Evolutionary conservation across 2,329 filamentous ascomycete species (phyloP).

Genomic region (Aschersonia sp.): DNA sequence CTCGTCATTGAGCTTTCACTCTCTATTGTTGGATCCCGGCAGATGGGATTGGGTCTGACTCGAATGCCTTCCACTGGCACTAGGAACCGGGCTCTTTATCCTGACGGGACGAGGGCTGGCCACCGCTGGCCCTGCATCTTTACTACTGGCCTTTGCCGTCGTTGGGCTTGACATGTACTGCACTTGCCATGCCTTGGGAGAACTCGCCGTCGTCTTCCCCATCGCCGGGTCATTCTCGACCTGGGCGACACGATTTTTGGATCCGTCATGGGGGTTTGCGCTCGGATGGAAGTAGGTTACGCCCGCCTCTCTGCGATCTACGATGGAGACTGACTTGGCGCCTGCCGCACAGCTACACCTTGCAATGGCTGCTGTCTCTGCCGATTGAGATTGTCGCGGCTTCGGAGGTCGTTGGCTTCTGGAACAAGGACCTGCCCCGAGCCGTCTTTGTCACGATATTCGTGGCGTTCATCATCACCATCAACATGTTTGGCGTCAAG

Average conservation of each 20-base stretch:
- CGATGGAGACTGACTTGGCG: not conserved
- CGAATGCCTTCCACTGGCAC: not conserved
- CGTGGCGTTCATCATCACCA: slow-evolving; percentile 55
- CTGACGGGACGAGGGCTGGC: slow-evolving; percentile 59
- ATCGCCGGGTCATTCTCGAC: slow-evolving; percentile 85
- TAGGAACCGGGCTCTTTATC: slow-evolving; percentile 64
- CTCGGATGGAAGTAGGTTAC: slow-evolving; percentile 77
- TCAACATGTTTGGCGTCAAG: slow-evolving; percentile 81
- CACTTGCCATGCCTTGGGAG: slow-evolving; percentile 80
- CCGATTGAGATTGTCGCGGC: slow-evolving; percentile 80
- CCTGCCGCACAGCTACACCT: slow-evolving; percentile 45
- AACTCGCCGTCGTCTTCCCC: slow-evolving; percentile 80
- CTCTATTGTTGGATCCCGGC: slow-evolving; percentile 24
- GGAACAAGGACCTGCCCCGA: slow-evolving; percentile 49
- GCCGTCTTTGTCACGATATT: slow-evolving; percentile 77
- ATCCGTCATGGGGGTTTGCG: slow-evolving; percentile 87
- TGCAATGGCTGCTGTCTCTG: slow-evolving; percentile 75
- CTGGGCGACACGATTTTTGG: slow-evolving; percentile 82
- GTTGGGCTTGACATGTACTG: slow-evolving; percentile 82
- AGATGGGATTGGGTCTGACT: not conserved
- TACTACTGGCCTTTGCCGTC: slow-evolving; percentile 61
- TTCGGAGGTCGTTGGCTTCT: slow-evolving; percentile 70
- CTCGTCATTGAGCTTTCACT: not conserved
- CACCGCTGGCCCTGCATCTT: slow-evolving; percentile 60
- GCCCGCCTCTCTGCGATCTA: too few species aligned